Evolutionary conservation across 73 alveolate genomes (phyloP), one percentile per base, ranked within the genome.

Genomic region (Blepharisma japonicum): DNA sequence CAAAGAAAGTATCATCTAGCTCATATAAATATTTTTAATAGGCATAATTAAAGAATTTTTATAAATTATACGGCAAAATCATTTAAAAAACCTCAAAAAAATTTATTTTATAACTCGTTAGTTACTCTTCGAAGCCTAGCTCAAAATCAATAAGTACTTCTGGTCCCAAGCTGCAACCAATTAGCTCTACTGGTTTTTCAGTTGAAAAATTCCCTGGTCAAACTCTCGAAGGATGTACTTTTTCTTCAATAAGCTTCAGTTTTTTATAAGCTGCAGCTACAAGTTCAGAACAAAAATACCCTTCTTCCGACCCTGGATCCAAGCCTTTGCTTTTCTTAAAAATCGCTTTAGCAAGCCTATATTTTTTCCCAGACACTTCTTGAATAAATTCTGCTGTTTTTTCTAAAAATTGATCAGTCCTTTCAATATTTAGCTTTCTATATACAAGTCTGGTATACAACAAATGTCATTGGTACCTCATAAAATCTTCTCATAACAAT

Each of bases 251-350:
- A 6, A 93, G 32, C 46, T 91, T 96, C 32, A 93, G 78, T 7
- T 82, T 53, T 74, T 93, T 93, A 70, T 84, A 93, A 32, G 93
- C 90, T 32, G 96, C 84, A 5, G 98, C 98, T 8, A 93, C 92
- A 11, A 93, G 82, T 78, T 93, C 96, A 55, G 95, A 84, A 55
- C 97, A 91, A 86, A 93, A 93, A 81, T 87, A 93, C 71, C 76
- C 48, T 18, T 74, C 81, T 42, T 79, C 77, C 53, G 77, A 7
- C 25, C 74, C 74, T 25, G 74, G 80, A 20, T n/a, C 27, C 11
- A 5, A 56, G 71, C 20, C 85, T 51, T 79, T 83, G 55, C 55
- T 48, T 32, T 89, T 79, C 82, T 45, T 81, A 27, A 25, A 89
- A 38, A 55, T 89, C 83, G 46, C 55, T 45, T 38, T 82, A 80